These are phyloP conservation scores for Botryosphaeria agaves DNA, from an alignment of 2,329 filamentous ascomycete species.

Conservation along the genomic window DNA sequence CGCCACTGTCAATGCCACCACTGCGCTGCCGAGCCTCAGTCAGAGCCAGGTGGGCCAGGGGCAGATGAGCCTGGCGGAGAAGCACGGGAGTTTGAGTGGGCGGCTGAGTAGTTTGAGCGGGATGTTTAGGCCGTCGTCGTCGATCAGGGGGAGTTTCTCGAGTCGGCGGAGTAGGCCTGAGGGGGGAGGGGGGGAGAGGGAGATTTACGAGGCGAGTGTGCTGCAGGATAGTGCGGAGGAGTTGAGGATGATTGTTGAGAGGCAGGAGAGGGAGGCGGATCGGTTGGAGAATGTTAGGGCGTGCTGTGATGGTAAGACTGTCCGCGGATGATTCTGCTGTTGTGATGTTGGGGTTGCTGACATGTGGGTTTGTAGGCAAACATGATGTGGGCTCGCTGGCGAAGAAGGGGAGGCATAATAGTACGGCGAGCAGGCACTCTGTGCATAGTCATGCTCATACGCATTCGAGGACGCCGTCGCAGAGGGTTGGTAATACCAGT, in stretches of 20 bases:
- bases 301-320: slow-evolving; percentile 79
- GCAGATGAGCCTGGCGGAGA: no score
- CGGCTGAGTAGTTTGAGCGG: slow-evolving; percentile 19
- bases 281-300: slow-evolving; percentile 87
- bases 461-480: no score
- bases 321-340: no score
- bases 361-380: no score
- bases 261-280: slow-evolving; percentile 57
- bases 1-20: slow-evolving; percentile 1
- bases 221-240: slow-evolving; percentile 64
- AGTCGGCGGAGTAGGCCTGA: slow-evolving; percentile 24
- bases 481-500: no score
- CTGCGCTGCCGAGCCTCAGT: background rate
- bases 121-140: slow-evolving; percentile 24
- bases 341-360: no score
- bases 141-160: slow-evolving; percentile 31
- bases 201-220: slow-evolving; percentile 35
- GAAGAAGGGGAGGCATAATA: no score
- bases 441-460: no score
- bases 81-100: slow-evolving; percentile 2
- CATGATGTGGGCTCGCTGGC: slow-evolving; percentile 34
- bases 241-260: slow-evolving; percentile 60
- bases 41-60: background rate
- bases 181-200: slow-evolving; percentile 9
- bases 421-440: no score